These are phyloP conservation scores for Aureobasidium sp. DNA, from an alignment of 2,329 filamentous ascomycete genomes.

Conservation along the genomic window DNA sequence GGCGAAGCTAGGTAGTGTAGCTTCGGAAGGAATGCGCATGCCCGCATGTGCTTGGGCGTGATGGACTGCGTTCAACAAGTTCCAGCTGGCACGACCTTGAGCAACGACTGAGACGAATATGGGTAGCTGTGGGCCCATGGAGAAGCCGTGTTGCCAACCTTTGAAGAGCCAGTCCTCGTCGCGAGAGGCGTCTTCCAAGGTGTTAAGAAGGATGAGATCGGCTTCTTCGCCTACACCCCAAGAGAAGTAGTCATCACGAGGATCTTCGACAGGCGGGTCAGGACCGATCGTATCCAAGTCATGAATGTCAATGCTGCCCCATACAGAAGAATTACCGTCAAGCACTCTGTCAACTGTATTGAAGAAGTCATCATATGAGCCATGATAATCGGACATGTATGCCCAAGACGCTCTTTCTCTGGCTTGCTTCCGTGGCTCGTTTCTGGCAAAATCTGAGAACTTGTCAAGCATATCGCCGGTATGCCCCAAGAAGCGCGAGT, in stretches of 20 bases:
- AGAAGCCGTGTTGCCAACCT: constrained; percentile 27
- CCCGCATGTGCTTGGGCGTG: constrained; percentile 26
- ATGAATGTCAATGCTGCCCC: constrained; percentile 29
- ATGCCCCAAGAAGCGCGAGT: constrained; percentile 66
- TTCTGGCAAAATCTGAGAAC: constrained; percentile 44
- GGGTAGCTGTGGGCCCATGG: constrained; percentile 21
- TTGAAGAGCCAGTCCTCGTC: constrained; percentile 28
- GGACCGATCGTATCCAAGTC: constrained; percentile 61
- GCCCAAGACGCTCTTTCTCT: constrained; percentile 48
- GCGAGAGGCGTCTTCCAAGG: constrained; percentile 14
- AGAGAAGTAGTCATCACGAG: constrained; percentile 58
- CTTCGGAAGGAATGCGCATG: constrained; percentile 29
- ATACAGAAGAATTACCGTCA: constrained; percentile 26
- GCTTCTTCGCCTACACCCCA: constrained; percentile 87
- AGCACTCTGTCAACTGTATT: constrained; percentile 25
- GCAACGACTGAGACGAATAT: constrained; percentile 33
- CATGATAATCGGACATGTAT: constrained; percentile 44
- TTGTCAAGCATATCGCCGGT: constrained; percentile 68
- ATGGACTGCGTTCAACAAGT: constrained; percentile 28
- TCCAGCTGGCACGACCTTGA: constrained; percentile 27
- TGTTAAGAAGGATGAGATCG: constrained; percentile 47
- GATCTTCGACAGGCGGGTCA: constrained; percentile 58
- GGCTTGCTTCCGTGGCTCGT: constrained; percentile 47
- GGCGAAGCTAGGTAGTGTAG: constrained; percentile 31
- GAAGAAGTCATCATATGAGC: constrained; percentile 37